phyloP scores from a whole-genome alignment of 352 stramenopile species.

The Globisporangium camurandrum region DNA sequence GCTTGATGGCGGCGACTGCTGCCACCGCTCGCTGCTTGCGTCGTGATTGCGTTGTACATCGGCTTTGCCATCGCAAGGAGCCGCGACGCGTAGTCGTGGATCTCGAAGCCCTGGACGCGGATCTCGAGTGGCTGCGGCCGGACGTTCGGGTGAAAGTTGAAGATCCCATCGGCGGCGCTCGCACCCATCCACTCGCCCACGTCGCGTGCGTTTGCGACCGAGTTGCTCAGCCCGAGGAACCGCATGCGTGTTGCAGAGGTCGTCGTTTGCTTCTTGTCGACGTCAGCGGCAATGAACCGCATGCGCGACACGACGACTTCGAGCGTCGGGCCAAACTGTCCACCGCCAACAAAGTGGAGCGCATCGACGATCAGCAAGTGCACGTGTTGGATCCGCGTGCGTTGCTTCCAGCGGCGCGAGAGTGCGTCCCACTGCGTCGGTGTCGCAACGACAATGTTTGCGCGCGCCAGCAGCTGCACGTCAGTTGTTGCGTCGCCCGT shows the following conservation, averaged over 20 bases:
- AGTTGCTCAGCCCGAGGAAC: conserved; percentile 94
- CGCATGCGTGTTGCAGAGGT: conserved; percentile 42
- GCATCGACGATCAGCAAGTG: conserved; percentile 96
- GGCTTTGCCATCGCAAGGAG: conserved; percentile 99
- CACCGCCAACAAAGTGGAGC: conserved; percentile 94
- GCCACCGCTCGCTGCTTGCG: conserved; percentile 61
- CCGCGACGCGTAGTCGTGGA: conserved; percentile 94
- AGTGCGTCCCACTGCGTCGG: conserved; percentile 95
- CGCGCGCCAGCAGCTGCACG: conserved; percentile 85
- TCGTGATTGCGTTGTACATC: conserved; percentile 92
- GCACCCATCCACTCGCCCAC: conserved; percentile 98
- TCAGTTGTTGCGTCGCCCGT: conserved; percentile 94
- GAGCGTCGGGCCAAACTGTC: conserved; percentile 87
- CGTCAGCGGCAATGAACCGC: conserved; percentile 93
- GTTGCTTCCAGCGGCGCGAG: conserved; percentile 94
- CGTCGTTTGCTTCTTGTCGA: conserved; percentile 61
- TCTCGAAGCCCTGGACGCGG: conserved; percentile 96
- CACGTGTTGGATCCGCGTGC: conserved; percentile 93
- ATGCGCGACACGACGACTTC: conserved; percentile 98
- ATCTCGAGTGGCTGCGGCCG: conserved; percentile 96
- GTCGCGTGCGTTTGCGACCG: conserved; percentile 96
- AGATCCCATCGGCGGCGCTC: conserved; percentile 64
- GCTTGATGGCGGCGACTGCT: conserved; percentile 39
- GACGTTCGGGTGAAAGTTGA: conserved; percentile 95
- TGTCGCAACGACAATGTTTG: conserved; percentile 92